A percentile compares a stretch with the other conserved stretches of the same genome.
Conservation (phyloP, 176 grass and related monocot genomes). For the Musa itinerans region DNA sequence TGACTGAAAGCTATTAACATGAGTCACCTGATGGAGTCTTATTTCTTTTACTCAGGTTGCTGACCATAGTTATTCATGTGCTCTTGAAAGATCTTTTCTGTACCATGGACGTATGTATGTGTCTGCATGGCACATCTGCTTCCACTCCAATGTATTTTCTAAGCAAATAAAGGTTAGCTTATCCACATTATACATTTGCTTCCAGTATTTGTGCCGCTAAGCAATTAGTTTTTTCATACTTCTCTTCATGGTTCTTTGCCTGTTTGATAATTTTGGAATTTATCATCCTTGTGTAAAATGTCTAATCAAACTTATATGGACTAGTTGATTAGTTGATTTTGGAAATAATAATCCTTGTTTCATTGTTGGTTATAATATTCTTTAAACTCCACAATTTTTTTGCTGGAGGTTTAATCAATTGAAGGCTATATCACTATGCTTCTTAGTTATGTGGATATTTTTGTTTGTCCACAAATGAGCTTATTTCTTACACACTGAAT, state of each 20-base stretch:
- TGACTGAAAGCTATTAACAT: conserved; percentile 6
- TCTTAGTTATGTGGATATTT: no score
- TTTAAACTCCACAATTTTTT: no score
- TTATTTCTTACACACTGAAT: no score
- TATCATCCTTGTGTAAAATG: not conserved
- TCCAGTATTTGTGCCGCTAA: not conserved
- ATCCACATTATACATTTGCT: not conserved
- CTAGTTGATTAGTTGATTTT: not conserved
- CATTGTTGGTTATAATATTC: not conserved
- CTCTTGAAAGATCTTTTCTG: conserved; percentile 93
- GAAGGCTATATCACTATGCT: no score
- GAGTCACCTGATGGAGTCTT: not conserved
- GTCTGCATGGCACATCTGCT: conserved; percentile 98
- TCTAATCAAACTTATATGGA: not conserved
- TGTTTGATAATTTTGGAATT: not conserved
- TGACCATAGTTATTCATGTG: conserved; percentile 91
- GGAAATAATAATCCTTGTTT: not conserved
- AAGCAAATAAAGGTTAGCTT: conserved; percentile 93
- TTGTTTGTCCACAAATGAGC: no score
- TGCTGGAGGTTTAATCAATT: no score
- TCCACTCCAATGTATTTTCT: conserved; percentile 95
- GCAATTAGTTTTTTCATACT: not conserved
- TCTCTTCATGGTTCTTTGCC: not conserved
- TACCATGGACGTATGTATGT: conserved; percentile 98
- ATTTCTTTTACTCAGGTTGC: conserved; percentile 42